Conservation (phyloP, 2,329 filamentous ascomycete species). For the Paracoccidioides lutzii region DNA sequence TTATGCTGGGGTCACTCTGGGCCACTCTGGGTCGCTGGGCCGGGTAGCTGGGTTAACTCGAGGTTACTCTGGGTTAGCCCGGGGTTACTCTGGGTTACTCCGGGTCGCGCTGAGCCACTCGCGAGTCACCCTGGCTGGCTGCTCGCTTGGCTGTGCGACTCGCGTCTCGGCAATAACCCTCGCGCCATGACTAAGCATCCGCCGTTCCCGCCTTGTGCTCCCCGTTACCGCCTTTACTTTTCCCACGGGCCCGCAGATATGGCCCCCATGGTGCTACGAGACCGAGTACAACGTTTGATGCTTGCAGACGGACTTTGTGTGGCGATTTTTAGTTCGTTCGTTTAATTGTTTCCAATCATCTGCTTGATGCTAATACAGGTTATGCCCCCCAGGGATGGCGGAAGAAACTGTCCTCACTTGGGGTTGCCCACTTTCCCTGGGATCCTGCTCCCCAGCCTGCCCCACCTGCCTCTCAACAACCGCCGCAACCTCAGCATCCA, state of each 20-base stretch:
- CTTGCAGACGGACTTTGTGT: background rate
- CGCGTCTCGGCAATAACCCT: background rate
- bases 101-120: too few relatives aligned
- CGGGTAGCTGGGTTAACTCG: background rate
- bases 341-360: background rate
- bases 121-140: background rate
- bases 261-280: background rate
- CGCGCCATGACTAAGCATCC: conserved; percentile 7
- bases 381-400: conserved; percentile 65
- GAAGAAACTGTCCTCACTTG: conserved; percentile 69
- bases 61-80: conserved; percentile 2
- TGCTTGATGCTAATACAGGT: background rate
- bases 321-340: background rate
- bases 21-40: too few relatives aligned
- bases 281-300: background rate
- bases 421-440: conserved; percentile 87
- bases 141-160: background rate
- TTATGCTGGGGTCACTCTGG: conserved; percentile 4
- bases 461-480: conserved; percentile 22
- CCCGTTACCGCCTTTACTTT: background rate
- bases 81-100: conserved; percentile 2
- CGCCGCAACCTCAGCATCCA: conserved; percentile 23
- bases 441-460: conserved; percentile 65
- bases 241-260: background rate
- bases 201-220: background rate